Evolutionary conservation across 2,329 filamentous ascomycete species (phyloP).

Genomic region (Ophiostoma australiae): DNA sequence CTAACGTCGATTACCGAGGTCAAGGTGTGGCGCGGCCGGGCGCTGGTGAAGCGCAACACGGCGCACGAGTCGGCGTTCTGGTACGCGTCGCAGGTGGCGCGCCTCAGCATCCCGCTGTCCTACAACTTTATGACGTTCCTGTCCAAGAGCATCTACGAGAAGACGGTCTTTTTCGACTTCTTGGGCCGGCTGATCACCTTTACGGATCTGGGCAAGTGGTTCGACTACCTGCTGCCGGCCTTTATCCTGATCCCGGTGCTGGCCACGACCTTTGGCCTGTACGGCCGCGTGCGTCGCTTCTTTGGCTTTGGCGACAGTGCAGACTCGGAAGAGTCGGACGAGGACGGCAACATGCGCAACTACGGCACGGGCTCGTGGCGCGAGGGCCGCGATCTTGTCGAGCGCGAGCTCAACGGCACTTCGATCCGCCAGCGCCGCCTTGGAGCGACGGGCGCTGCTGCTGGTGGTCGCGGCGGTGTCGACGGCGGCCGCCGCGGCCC

Average conservation of each 20-base stretch:
- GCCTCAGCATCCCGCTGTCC: conserved; percentile 82
- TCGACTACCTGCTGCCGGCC: conserved; percentile 83
- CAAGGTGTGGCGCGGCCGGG: conserved; percentile 95
- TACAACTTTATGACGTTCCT: conserved; percentile 97
- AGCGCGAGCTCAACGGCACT: conserved; percentile 70
- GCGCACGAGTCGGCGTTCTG: conserved; percentile 91
- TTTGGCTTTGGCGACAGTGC: conserved; percentile 73
- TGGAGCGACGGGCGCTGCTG: conserved; percentile 34
- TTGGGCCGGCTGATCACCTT: conserved; percentile 78
- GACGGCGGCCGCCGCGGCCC: conserved; percentile 30
- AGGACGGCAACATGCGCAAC: conserved; percentile 57
- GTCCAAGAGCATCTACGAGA: conserved; percentile 62
- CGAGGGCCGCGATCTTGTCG: conserved; percentile 85
- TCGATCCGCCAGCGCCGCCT: conserved; percentile 49
- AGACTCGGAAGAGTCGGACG: conserved; percentile 65
- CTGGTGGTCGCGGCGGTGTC: conserved; percentile 27
- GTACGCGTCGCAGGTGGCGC: conserved; percentile 90
- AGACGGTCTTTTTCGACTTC: conserved; percentile 83
- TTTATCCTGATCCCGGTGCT: conserved; percentile 81
- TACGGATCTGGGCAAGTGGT: conserved; percentile 74
- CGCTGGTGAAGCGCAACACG: conserved; percentile 83
- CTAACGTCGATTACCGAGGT: conserved; percentile 85
- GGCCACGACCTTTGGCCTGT: conserved; percentile 83
- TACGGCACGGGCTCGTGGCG: conserved; percentile 83
- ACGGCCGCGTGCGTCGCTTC: conserved; percentile 70